A percentile compares a stretch with the other conserved stretches of the same genome.
Conservation (phyloP, 345 rosid genomes). For the Gossypium rotundifolium region DNA sequence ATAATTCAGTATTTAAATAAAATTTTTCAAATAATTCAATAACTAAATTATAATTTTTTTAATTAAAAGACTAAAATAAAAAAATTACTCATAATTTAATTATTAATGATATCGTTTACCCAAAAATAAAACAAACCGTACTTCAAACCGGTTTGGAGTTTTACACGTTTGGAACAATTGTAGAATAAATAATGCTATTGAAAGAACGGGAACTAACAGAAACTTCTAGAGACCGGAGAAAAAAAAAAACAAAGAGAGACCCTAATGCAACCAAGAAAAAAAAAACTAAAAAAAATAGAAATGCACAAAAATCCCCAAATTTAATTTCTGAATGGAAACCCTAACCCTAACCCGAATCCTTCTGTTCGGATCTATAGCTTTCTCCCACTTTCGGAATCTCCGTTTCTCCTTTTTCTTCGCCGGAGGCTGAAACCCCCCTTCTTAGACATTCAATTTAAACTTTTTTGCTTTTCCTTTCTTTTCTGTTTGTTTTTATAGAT, state of each 20-base stretch:
- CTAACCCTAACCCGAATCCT: constrained; percentile 31
- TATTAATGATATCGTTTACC: too few species aligned
- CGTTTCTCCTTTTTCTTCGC: constrained; percentile 26
- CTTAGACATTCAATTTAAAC: not conserved
- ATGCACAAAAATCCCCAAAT: constrained; percentile 35
- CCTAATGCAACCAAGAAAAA: not conserved
- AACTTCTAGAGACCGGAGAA: not conserved
- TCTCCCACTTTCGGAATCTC: constrained; percentile 31
- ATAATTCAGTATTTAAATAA: too few species aligned
- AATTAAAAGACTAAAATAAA: too few species aligned
- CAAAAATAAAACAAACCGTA: too few species aligned
- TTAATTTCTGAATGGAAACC: constrained; percentile 60
- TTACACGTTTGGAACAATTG: not conserved
- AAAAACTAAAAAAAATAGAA: not conserved
- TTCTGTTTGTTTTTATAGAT: not conserved
- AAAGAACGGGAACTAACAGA: not conserved
- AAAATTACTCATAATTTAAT: too few species aligned
- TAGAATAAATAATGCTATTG: not conserved
- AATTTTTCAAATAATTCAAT: fast-evolving
- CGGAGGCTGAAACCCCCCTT: constrained; percentile 6
- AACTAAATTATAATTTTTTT: too few species aligned
- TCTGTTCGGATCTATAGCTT: constrained; percentile 23
- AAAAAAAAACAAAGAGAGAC: not conserved
- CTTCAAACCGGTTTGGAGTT: not conserved
- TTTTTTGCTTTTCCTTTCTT: not conserved